Base-by-base conservation (phyloP, 73 alveolate genomes). In the Uronychia setigera region DNA sequence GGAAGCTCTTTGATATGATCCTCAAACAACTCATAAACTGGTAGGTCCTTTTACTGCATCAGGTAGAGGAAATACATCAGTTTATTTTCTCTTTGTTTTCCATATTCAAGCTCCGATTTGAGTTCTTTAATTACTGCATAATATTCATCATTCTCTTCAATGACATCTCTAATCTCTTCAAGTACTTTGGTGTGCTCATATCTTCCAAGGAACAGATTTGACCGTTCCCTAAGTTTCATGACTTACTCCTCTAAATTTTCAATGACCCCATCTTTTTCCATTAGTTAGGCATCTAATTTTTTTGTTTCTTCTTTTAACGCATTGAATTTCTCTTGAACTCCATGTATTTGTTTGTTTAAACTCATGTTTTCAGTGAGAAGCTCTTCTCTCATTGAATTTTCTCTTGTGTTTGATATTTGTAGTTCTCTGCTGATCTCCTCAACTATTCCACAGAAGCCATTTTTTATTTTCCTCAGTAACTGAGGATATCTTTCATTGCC, bases 31-130 rank as follows among this genome's bases (percentile, higher is more conserved):
- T 89, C 95, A 58, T 77, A 89, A 0, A 89, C 88, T 26, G 90
- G 89, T 33, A 75, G 60, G 31, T 80, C 87, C 58, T 89, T 89
- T 58, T 87, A 58, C 57, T 89, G 80, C 58, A 89, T 35, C 11
- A 89, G 83, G 59, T 60, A 89, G n/a, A 89, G 60, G 79, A 89
- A 89, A 79, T 89, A 89, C 95, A 89, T 89, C 1, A 89, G 79
- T 59, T 89, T 89, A 34, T 85, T 89, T 60, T 89, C 95, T 34
- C 95, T 83, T 33, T 84, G 80, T 78, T 89, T 89, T 0, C 95
- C 95, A 79, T 89, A 89, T 58, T 89, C 95, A 0, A 89, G 76
- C 58, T 89, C 95, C 33, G 92, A 77, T 74, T 84, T 89, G 31
- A 89, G 32, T 57, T 89, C 95, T 59, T 86, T 83, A 26, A 87